Percentiles rank a stretch among this genome's conserved stretches.
These are phyloP conservation scores for Hemisphaericaspora lyxosophila DNA, from an alignment of 1,139 yeast genomes.

Conservation along the genomic window DNA sequence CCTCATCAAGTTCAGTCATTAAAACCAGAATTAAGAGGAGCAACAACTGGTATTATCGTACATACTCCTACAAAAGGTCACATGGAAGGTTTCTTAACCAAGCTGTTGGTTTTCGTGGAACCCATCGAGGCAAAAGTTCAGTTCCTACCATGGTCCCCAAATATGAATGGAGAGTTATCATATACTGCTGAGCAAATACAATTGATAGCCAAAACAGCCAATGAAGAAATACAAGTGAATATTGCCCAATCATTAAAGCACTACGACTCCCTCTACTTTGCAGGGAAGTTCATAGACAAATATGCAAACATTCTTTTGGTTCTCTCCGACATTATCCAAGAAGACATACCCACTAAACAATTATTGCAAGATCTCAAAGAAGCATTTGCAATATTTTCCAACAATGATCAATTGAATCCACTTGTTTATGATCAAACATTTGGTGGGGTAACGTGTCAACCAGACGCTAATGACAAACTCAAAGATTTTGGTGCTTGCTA, in stretches of 20 bases:
- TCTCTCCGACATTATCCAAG: constrained; percentile 57
- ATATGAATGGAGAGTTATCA: constrained; percentile 28
- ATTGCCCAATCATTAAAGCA: constrained; percentile 49
- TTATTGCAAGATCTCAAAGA: constrained; percentile 51
- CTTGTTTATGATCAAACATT: constrained; percentile 67
- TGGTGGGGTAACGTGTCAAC: constrained; percentile 63
- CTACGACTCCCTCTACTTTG: constrained; percentile 56
- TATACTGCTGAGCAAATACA: constrained; percentile 54
- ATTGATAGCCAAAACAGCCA: constrained; percentile 55
- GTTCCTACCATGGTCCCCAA: constrained; percentile 60
- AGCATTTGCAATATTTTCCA: constrained; percentile 51
- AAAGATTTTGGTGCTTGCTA: constrained; percentile 63
- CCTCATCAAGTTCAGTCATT: constrained; percentile 70
- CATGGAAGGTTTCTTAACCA: constrained; percentile 61
- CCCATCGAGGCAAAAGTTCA: constrained; percentile 47
- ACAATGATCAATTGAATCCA: constrained; percentile 56
- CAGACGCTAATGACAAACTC: constrained; percentile 40
- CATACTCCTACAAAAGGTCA: constrained; percentile 66
- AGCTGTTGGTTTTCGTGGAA: constrained; percentile 50
- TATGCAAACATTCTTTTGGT: constrained; percentile 71
- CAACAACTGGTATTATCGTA: constrained; percentile 49
- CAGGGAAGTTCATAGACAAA: constrained; percentile 75
- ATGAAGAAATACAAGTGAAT: constrained; percentile 57
- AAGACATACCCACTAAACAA: constrained; percentile 47
- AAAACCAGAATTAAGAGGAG: constrained; percentile 29